Conservation (phyloP, 2,329 filamentous ascomycete species). For the Domatiomyces globalis region DNA sequence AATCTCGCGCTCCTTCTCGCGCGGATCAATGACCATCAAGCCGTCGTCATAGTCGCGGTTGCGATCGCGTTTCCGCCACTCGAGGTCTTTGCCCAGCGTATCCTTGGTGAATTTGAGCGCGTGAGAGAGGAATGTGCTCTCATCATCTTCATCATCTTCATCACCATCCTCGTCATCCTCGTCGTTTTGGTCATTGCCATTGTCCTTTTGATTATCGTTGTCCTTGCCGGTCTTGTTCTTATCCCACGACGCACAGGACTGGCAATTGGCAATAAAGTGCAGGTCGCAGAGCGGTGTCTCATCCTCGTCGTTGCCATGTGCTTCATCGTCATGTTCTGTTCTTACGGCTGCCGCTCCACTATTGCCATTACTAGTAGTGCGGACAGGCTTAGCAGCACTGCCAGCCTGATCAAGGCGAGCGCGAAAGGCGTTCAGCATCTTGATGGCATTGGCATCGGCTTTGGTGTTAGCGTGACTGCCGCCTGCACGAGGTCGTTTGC, state of each 20-base stretch:
- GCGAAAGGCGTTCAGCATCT: slow-evolving; percentile 66
- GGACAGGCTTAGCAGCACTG: slow-evolving; percentile 20
- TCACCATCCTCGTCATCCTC: slow-evolving; percentile 23
- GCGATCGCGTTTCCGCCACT: slow-evolving; percentile 67
- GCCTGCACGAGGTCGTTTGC: slow-evolving; percentile 29
- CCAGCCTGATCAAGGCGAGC: slow-evolving; percentile 49
- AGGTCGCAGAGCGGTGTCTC: slow-evolving; percentile 74
- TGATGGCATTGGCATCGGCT: slow-evolving; percentile 50
- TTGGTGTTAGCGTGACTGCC: slow-evolving; percentile 28
- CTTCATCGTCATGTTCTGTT: slow-evolving; percentile 31
- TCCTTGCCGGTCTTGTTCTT: slow-evolving; percentile 23
- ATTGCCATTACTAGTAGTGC: slow-evolving; percentile 3
- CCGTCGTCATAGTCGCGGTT: slow-evolving; percentile 68
- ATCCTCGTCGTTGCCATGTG: background rate
- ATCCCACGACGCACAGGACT: slow-evolving; percentile 81
- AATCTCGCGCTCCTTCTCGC: slow-evolving; percentile 61
- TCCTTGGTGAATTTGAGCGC: slow-evolving; percentile 76
- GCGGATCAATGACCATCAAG: slow-evolving; percentile 80
- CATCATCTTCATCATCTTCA: slow-evolving; percentile 42
- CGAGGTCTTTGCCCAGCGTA: slow-evolving; percentile 75
- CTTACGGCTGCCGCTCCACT: slow-evolving; percentile 1
- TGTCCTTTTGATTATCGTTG: background rate
- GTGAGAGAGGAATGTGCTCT: slow-evolving; percentile 73
- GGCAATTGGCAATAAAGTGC: slow-evolving; percentile 90
- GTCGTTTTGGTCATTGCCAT: background rate